Conservation (phyloP, 768 basidiomycete genomes). For the Floccularia luteovirens region DNA sequence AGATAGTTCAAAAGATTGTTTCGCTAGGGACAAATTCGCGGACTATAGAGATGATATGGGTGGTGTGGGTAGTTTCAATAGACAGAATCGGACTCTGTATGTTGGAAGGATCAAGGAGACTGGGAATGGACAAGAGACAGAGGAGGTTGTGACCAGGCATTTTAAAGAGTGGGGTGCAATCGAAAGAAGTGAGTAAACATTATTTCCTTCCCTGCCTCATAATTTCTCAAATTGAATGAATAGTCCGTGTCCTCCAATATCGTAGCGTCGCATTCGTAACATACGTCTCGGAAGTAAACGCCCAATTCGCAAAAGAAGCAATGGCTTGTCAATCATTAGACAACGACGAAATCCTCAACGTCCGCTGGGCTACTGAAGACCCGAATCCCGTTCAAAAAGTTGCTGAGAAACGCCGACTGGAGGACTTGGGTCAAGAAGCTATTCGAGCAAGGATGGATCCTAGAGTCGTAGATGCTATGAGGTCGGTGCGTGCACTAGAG, state of each 20-base stretch:
- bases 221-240: too few relatives aligned
- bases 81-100: constrained; percentile 92
- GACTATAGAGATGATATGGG: constrained; percentile 99
- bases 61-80: constrained; percentile 93
- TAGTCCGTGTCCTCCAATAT: constrained; percentile 88
- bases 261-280: constrained; percentile 97
- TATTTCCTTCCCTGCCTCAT: background rate
- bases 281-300: constrained; percentile 77
- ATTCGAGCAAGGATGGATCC: constrained; percentile 84
- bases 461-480: constrained; percentile 82
- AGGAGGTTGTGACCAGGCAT: constrained; percentile 85
- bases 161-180: constrained; percentile 96
- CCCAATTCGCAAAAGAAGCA: constrained; percentile 95
- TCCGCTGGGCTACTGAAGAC: constrained; percentile 98
- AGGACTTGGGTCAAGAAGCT: constrained; percentile 80
- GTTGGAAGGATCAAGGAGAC: constrained; percentile 93
- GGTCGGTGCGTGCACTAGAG: constrained; percentile 81
- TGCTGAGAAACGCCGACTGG: constrained; percentile 75
- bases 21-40: constrained; percentile 92
- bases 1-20: constrained; percentile 94
- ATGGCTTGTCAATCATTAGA: constrained; percentile 99
- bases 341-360: constrained; percentile 95
- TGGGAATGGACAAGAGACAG: constrained; percentile 81
- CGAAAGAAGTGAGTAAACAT: constrained; percentile 65
- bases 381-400: constrained; percentile 91